These are phyloP conservation scores for Elaeis oleifera DNA, from an alignment of 202 grass and related monocot genomes.

Conservation along the genomic window DNA sequence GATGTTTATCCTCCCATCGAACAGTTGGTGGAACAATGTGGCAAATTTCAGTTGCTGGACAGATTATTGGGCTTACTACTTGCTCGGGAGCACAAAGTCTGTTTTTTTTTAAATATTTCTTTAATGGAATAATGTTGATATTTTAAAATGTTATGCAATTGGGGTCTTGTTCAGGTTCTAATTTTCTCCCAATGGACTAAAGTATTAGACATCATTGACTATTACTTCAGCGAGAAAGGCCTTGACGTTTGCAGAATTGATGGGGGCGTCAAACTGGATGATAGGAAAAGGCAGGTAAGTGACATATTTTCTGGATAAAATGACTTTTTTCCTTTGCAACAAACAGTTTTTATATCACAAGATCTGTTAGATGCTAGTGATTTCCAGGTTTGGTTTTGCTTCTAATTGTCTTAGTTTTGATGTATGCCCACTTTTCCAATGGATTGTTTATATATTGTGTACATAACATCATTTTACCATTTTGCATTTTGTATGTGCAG, in stretches of 20 bases:
- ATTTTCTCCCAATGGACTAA: constrained; percentile 99
- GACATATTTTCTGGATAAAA: neutral
- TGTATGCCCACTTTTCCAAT: too few relatives aligned
- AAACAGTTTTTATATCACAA: too few relatives aligned
- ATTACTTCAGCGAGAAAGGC: constrained; percentile 63
- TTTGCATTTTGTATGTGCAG: too few relatives aligned
- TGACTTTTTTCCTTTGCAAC: too few relatives aligned
- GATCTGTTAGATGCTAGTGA: too few relatives aligned
- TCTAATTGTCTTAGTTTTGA: too few relatives aligned
- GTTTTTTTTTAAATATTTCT: neutral
- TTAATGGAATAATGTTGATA: too few relatives aligned
- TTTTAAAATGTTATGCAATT: too few relatives aligned
- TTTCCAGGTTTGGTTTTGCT: too few relatives aligned
- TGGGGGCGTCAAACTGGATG: constrained; percentile 68
- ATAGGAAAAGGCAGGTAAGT: constrained; percentile 67
- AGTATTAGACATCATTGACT: constrained; percentile 80
- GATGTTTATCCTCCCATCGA: constrained; percentile 69
- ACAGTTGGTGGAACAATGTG: constrained; percentile 68
- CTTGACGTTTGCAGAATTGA: constrained; percentile 82
- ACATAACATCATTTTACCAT: too few relatives aligned
- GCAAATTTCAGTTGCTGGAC: constrained; percentile 81
- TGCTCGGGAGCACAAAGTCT: constrained; percentile 70
- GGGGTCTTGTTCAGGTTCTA: constrained; percentile 48
- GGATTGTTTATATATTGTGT: too few relatives aligned
- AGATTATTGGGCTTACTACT: constrained; percentile 54